Evolutionary conservation across 305 asterid genomes (phyloP).

Genomic region (Fraxinus albicans): DNA sequence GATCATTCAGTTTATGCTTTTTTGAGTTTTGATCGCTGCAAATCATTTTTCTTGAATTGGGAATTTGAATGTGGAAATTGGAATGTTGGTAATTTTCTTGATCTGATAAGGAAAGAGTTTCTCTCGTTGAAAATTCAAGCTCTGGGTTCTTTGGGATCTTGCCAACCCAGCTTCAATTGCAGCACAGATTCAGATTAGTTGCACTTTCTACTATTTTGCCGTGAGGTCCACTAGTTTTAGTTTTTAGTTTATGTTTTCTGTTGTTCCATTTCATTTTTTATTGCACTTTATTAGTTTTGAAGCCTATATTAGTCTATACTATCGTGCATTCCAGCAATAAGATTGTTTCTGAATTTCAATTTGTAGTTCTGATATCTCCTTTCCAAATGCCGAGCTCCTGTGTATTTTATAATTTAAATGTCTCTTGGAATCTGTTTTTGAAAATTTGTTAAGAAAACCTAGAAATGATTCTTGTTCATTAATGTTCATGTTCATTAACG

Average conservation of each 20-base stretch:
- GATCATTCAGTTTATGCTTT: constrained; percentile 17
- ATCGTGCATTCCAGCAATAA: neutral
- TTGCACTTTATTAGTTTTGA: neutral
- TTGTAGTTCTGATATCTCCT: constrained; percentile 4
- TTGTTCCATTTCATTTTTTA: constrained; percentile 12
- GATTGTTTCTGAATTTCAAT: constrained; percentile 12
- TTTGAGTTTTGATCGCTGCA: neutral
- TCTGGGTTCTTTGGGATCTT: constrained; percentile 3
- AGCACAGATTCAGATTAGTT: constrained; percentile 20
- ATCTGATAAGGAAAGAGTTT: constrained; percentile 23
- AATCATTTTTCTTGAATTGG: constrained; percentile 2
- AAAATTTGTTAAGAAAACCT: neutral
- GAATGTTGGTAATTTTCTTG: constrained; percentile 22
- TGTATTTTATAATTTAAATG: neutral
- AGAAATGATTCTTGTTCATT: neutral
- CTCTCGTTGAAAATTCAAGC: constrained; percentile 1
- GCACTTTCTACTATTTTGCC: neutral
- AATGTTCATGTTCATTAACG: neutral
- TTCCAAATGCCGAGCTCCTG: constrained; percentile 7
- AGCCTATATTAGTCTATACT: neutral
- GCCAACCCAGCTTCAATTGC: constrained; percentile 9
- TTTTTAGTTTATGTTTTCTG: constrained; percentile 3
- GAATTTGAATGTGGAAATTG: constrained; percentile 11
- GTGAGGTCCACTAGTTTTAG: neutral
- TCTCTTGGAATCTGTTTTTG: neutral